Conservation (phyloP, 2,329 filamentous ascomycete species). For the Xylariaceae sp. region DNA sequence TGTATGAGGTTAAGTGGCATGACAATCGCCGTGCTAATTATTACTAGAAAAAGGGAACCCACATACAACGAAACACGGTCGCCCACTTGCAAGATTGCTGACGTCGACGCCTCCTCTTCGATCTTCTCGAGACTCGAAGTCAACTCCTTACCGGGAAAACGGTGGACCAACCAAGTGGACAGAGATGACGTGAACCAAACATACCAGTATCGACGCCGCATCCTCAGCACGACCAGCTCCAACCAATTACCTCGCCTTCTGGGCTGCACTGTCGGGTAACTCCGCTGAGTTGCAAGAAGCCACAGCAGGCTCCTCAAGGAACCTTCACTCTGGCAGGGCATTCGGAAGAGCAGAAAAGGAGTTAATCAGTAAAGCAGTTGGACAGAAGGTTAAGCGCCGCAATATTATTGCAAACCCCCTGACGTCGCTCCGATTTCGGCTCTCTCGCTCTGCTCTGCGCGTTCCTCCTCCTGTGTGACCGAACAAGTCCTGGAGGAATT, state of each 20-base stretch:
- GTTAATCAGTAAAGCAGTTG: too few species aligned
- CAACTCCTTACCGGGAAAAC: not conserved
- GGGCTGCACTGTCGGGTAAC: too few species aligned
- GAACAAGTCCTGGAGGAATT: too few species aligned
- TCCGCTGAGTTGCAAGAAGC: too few species aligned
- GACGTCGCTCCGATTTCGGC: constrained; percentile 1
- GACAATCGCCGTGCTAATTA: constrained; percentile 7
- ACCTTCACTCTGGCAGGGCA: too few species aligned
- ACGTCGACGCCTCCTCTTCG: constrained; percentile 6
- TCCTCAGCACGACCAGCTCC: not conserved
- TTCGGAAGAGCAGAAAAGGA: too few species aligned
- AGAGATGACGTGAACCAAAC: constrained; percentile 17
- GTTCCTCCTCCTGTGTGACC: constrained; percentile 1
- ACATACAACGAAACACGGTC: constrained; percentile 9
- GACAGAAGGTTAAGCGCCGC: not conserved
- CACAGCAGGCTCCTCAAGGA: too few species aligned
- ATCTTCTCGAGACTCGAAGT: not conserved
- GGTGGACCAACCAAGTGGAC: constrained; percentile 8
- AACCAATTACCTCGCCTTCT: not conserved
- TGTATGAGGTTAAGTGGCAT: constrained; percentile 3
- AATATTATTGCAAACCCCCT: too few species aligned
- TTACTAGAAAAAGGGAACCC: constrained; percentile 9
- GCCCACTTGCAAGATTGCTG: constrained; percentile 11
- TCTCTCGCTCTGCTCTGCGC: constrained; percentile 1
- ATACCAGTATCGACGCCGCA: not conserved